Percentiles rank a stretch among this genome's conserved stretches.
These are phyloP conservation scores for Dictyostelium intermedium DNA, from an alignment of 78 protist genomes.

Conservation along the genomic window DNA sequence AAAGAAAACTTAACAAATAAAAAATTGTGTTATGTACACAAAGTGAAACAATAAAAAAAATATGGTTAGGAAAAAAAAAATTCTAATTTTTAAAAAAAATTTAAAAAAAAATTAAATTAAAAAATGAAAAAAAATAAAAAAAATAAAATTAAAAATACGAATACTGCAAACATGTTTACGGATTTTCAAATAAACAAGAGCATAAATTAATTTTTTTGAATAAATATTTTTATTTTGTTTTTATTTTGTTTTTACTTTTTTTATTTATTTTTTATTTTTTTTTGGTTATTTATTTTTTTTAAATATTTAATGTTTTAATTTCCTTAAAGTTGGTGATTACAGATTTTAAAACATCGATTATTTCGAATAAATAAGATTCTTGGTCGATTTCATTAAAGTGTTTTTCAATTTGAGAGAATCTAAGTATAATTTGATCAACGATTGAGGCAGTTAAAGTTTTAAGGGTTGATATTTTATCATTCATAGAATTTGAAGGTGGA, in stretches of 20 bases:
- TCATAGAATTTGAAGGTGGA: neutral
- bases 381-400: neutral
- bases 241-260: neutral
- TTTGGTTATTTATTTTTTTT: neutral
- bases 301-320: neutral
- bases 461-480: neutral
- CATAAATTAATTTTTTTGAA: neutral
- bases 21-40: neutral
- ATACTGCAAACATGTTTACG: neutral
- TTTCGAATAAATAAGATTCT: constrained; percentile 22
- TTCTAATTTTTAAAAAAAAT: too few relatives aligned
- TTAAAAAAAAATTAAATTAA: neutral
- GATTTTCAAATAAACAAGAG: neutral
- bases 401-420: neutral
- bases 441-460: neutral
- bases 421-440: neutral
- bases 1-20: neutral
- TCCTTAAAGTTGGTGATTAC: constrained; percentile 11
- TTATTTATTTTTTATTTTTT: neutral
- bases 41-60: neutral
- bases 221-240: neutral
- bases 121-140: neutral
- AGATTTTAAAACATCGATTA: constrained; percentile 23
- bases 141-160: neutral
- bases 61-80: neutral